Evolutionary conservation across 345 rosid species (phyloP), one percentile per base, ranked within the genome.

Genomic region (Garcia nutans): DNA sequence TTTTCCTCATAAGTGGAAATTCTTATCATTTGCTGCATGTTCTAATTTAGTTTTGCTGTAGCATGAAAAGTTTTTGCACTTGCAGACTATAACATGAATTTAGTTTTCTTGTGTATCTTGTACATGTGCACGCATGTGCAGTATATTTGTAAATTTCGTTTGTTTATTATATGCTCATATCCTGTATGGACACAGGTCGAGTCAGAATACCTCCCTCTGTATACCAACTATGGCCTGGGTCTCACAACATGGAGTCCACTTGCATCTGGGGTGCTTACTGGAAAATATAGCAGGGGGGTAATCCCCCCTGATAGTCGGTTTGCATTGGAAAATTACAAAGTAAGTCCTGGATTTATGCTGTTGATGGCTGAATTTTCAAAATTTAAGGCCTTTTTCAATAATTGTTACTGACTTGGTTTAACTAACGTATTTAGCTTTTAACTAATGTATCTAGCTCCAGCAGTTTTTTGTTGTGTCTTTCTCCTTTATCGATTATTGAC

Each of bases 181-280:
- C 28, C 55, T 70, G 59, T 65, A 77, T 84, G 59, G 33, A 37
- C 84, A 78, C 83, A 93, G 98, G 97, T 93, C 70, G 99, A 96
- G 87, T 81, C 96, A 11, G 99, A 96, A 85, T 96, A 82, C 83
- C 85, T 93, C 28, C 97, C 99, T 55, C 82, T 96, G 44, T 96
- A 90, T 84, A 82, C 70, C 75, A 96, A 90, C 77, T 87, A 93
- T 86, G 98, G 97, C 79, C 68, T 96, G 60, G 99, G 99, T 77
- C 93, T 96, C 33, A 90, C 99, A 23, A 96, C 98, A 8, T 96
- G 99, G 99, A 96, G 99, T 73, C 99, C 99, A 57, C 97, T 96
- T 61, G 93, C 99, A 49, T 93, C 98, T 4, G 98, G 99, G 57
- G 99, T 96, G 69, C 98, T 96, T 82, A 90, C 97, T 77, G 99